Percentiles rank a stretch among this genome's conserved stretches.
Evolutionary conservation across 306 rosid species (phyloP).

Genomic region (Prunus armeniaca): DNA sequence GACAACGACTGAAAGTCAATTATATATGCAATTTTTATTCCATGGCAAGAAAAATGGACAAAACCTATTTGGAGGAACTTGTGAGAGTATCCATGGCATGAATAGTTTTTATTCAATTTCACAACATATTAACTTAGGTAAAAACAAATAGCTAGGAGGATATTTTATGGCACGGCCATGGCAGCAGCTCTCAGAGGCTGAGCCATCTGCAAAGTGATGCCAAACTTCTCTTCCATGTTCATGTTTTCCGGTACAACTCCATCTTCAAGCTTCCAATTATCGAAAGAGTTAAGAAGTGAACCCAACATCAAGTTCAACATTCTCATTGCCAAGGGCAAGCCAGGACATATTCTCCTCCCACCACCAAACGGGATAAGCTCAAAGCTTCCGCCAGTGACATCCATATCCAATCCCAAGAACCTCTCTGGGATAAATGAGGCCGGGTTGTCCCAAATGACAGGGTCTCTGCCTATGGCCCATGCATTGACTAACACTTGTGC

Average conservation of each 20-base stretch:
- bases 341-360: conserved; percentile 47
- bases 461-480: conserved; percentile 32
- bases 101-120: no score
- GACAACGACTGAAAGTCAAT: no score
- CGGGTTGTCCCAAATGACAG: conserved; percentile 18
- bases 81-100: no score
- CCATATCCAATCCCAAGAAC: conserved; percentile 19
- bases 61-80: no score
- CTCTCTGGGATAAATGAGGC: conserved; percentile 24
- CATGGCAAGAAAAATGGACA: no score
- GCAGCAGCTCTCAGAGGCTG: conserved; percentile 21
- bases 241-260: conserved; percentile 14
- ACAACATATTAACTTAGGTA: no score
- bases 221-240: conserved; percentile 29
- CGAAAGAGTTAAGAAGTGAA: conserved; percentile 32
- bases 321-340: conserved; percentile 33
- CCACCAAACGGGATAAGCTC: conserved; percentile 43
- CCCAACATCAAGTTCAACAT: conserved; percentile 43
- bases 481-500: conserved; percentile 25
- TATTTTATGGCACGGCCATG: background rate
- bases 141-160: no score
- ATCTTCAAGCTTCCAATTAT: conserved; percentile 36
- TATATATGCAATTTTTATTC: no score
- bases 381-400: conserved; percentile 19
- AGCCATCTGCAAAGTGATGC: conserved; percentile 18